Conservation (phyloP, 2,329 filamentous ascomycete genomes). For the Colletotrichum ledebouriae region DNA sequence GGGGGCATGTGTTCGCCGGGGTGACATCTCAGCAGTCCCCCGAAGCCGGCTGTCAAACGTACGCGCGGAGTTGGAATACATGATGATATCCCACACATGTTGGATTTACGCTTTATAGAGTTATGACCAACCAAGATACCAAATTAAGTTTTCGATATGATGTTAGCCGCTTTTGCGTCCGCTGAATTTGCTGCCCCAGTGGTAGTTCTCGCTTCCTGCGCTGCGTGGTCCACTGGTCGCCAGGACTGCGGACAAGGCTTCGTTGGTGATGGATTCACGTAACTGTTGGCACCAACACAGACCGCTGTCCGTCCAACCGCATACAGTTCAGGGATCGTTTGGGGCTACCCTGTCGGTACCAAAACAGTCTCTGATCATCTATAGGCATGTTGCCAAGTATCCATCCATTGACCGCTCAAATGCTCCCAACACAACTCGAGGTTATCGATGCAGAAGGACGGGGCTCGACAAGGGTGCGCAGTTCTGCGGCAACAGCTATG, state of each 20-base stretch:
- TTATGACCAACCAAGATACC: conserved; percentile 7
- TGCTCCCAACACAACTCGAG: not conserved
- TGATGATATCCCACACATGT: not conserved
- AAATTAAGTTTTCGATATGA: not conserved
- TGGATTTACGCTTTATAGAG: conserved; percentile 1
- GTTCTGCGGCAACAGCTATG: not conserved
- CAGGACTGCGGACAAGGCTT: conserved; percentile 4
- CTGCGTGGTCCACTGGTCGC: not conserved
- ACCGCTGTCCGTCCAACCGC: conserved; percentile 10
- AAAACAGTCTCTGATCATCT: conserved; percentile 9
- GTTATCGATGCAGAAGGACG: conserved; percentile 2
- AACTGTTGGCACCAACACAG: conserved; percentile 1
- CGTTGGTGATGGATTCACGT: conserved; percentile 8
- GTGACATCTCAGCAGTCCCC: not conserved
- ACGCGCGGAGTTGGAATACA: not conserved
- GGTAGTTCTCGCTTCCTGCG: not conserved
- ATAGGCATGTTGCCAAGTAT: conserved; percentile 4
- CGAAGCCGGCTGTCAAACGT: not conserved
- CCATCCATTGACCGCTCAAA: conserved; percentile 4
- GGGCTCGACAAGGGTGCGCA: conserved; percentile 6
- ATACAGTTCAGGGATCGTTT: conserved; percentile 5
- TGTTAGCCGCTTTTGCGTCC: no score
- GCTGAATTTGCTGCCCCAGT: not conserved
- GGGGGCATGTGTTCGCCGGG: not conserved
- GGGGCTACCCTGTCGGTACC: not conserved